These are phyloP conservation scores for Apiotrichum akiyoshidainum DNA, from an alignment of 1,284 basidiomycete species.

Conservation along the genomic window DNA sequence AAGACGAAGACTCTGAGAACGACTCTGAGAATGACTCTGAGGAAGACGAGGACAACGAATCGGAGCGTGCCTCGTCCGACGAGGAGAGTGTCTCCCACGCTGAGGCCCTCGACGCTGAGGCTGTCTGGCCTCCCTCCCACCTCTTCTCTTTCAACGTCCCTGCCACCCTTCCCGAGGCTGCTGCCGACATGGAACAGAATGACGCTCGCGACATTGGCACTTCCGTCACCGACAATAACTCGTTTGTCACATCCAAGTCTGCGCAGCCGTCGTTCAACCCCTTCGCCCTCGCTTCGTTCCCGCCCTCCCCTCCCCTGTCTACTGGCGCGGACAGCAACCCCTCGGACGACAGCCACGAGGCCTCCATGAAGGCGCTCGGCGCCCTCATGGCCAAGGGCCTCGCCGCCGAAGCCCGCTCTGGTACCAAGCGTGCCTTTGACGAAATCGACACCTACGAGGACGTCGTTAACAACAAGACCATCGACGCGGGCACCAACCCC, in stretches of 20 bases:
- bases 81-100: background rate
- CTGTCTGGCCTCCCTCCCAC: background rate
- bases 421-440: too few species aligned
- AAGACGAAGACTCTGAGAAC: conserved; percentile 7
- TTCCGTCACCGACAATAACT: background rate
- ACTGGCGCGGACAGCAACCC: background rate
- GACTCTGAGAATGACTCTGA: background rate
- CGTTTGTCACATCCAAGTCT: background rate
- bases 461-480: background rate
- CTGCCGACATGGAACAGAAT: background rate
- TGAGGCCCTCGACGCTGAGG: background rate
- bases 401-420: background rate
- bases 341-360: too few species aligned
- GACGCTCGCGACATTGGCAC: background rate
- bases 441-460: background rate
- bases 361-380: too few species aligned
- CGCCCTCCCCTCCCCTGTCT: conserved; percentile 5
- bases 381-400: background rate
- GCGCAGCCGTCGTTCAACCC: background rate
- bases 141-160: background rate
- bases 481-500: background rate
- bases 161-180: background rate
- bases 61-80: background rate
- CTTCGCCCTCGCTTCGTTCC: background rate
- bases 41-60: background rate